phyloP scores from a whole-genome alignment of 345 rosid genomes.

The Melastoma malabathricum region DNA sequence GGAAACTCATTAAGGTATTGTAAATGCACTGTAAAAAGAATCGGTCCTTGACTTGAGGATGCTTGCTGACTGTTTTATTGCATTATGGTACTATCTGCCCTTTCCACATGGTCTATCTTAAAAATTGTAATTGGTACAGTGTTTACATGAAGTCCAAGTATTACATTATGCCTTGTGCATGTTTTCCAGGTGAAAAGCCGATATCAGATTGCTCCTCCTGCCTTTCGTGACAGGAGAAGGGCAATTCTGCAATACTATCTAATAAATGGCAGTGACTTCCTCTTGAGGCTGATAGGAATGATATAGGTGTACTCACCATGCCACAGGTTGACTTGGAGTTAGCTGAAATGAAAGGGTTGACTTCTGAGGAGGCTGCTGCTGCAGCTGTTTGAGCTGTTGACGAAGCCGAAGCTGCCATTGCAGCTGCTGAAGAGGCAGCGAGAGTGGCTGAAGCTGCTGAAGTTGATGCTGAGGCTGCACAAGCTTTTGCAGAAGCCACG shows the following conservation, averaged over 20 bases:
- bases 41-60: not conserved
- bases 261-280: constrained; percentile 37
- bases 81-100: not conserved
- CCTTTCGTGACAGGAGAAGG: constrained; percentile 43
- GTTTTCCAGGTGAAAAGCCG: constrained; percentile 69
- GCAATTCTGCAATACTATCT: constrained; percentile 12
- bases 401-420: constrained; percentile 86
- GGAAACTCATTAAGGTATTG: constrained; percentile 74
- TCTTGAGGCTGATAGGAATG: constrained; percentile 43
- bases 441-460: constrained; percentile 93
- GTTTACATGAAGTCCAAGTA: not conserved
- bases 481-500: constrained; percentile 83
- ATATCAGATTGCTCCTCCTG: constrained; percentile 60
- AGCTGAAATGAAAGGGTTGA: constrained; percentile 72
- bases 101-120: not conserved
- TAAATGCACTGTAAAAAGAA: not conserved
- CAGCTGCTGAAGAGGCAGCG: constrained; percentile 91
- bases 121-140: constrained; percentile 2
- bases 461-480: constrained; percentile 89
- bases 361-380: constrained; percentile 66
- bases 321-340: constrained; percentile 73
- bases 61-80: not conserved
- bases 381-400: constrained; percentile 89
- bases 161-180: not conserved
- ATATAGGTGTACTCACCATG: constrained; percentile 40